Evolutionary conservation across 768 basidiomycete genomes (phyloP).

Genomic region (Hygrocybe punicea): DNA sequence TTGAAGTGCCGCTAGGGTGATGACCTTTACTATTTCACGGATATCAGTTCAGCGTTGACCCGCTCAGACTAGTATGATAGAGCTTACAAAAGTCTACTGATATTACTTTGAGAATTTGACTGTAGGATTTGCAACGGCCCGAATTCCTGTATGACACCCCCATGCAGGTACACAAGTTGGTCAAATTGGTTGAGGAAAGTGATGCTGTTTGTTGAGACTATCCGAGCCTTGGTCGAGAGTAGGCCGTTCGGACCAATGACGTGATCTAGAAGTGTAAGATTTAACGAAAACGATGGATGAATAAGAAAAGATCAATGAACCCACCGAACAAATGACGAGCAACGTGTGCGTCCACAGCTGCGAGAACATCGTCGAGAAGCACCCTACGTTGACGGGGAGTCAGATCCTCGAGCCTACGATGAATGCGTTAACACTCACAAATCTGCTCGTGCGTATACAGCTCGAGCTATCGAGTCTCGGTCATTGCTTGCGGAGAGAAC

Average conservation of each 20-base stretch:
- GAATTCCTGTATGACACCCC: slow-evolving; percentile 76
- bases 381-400: slow-evolving; percentile 38
- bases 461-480: too few relatives aligned
- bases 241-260: slow-evolving; percentile 85
- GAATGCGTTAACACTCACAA: too few relatives aligned
- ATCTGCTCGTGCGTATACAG: too few relatives aligned
- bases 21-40: too few relatives aligned
- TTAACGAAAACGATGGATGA: too few relatives aligned
- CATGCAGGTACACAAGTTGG: slow-evolving; percentile 67
- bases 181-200: slow-evolving; percentile 81
- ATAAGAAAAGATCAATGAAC: too few relatives aligned
- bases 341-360: slow-evolving; percentile 83
- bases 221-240: slow-evolving; percentile 76
- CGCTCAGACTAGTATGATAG: background rate
- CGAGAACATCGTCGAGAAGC: slow-evolving; percentile 86
- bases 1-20: slow-evolving; percentile 47
- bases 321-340: slow-evolving; percentile 69
- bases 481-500: background rate
- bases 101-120: slow-evolving; percentile 56
- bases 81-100: slow-evolving; percentile 73
- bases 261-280: slow-evolving; percentile 47
- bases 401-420: too few relatives aligned
- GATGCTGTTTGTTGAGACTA: slow-evolving; percentile 84
- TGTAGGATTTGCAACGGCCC: slow-evolving; percentile 64
- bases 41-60: too few relatives aligned